Conservation (phyloP, 2,329 filamentous ascomycete genomes). For the Fusarium mangiferae region DNA sequence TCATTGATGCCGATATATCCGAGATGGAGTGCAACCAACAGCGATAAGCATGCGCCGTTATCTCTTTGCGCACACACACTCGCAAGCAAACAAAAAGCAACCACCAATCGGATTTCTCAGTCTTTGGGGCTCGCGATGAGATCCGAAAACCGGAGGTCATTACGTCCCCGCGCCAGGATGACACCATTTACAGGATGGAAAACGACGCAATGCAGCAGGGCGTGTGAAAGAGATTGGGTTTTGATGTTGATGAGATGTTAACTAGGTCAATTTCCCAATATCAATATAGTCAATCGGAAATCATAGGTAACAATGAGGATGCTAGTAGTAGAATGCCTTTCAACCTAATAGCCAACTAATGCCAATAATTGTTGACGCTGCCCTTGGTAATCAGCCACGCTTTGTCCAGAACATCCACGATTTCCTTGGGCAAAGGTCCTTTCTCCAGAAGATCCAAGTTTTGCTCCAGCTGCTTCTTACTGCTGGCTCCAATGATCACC, state of each 20-base stretch:
- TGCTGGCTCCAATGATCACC: slow-evolving; percentile 63
- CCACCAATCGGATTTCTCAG: neutral
- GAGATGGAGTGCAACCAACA: neutral
- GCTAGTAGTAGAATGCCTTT: too few species aligned
- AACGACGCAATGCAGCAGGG: neutral
- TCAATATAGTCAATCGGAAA: too few species aligned
- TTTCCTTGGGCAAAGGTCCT: slow-evolving; percentile 76
- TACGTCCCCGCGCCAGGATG: neutral
- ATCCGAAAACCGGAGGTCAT: neutral
- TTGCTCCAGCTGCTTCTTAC: slow-evolving; percentile 58
- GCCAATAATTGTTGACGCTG: neutral
- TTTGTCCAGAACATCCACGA: slow-evolving; percentile 62
- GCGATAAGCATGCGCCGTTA: neutral
- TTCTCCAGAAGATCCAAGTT: slow-evolving; percentile 57
- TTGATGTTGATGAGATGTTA: neutral
- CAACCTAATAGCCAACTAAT: neutral
- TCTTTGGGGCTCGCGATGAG: neutral
- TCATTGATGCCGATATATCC: neutral
- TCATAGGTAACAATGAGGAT: neutral
- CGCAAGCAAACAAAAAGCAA: neutral
- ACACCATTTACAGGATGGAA: neutral
- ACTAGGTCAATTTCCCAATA: too few species aligned
- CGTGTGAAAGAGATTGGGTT: neutral
- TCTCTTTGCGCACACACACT: neutral
- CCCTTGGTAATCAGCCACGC: neutral